Evolutionary conservation across 352 stramenopile genomes (phyloP), one percentile per base, ranked within the genome.

Genomic region (Globisporangium camurandrum): DNA sequence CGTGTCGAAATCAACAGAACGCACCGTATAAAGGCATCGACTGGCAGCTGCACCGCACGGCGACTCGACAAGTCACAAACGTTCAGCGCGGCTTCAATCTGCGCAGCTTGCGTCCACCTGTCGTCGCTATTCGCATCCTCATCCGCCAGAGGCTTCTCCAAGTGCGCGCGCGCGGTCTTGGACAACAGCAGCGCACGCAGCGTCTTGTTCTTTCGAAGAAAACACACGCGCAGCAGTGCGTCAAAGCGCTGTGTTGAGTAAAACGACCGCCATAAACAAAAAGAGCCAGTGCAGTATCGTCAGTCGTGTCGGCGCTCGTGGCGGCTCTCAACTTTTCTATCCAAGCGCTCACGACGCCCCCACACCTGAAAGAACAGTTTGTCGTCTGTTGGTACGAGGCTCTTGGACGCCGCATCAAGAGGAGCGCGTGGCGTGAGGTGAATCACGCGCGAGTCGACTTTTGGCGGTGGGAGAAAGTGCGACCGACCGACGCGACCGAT

Each of bases 171-270:
- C 33, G 81, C 67, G n/a, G 78, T 84, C 39, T 78, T 88, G 23
- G 72, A 75, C 4, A 84, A 56, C 36, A 94, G 47, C 31, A 86
- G 62, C 5, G 84, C 77, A 30, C 84, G 71, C 42, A 94, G 58
- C 28, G 84, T 94, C 62, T 94, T 94, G 62, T 94, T 94, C 61
- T 93, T 92, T 39, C 81, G 76, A 31, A 73, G 60, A 49, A 94
- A 94, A 40, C 66, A 84, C 40, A 91, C 58, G 31, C 80, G 75
- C 27, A 94, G 58, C 23, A 94, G 46, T 19, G 73, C 67, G 36
- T 92, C 82, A 47, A 91, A 90, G 46, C 81, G 76, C 67, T 86
- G 64, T 19, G 9, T n/a, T n/a, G n/a, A n/a, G n/a, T n/a, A n/a
- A n/a, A n/a, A n/a, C n/a, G n/a, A n/a, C n/a, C n/a, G n/a, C n/a